Conservation (phyloP, 257 asterid species). For the Solanum microdontum region DNA sequence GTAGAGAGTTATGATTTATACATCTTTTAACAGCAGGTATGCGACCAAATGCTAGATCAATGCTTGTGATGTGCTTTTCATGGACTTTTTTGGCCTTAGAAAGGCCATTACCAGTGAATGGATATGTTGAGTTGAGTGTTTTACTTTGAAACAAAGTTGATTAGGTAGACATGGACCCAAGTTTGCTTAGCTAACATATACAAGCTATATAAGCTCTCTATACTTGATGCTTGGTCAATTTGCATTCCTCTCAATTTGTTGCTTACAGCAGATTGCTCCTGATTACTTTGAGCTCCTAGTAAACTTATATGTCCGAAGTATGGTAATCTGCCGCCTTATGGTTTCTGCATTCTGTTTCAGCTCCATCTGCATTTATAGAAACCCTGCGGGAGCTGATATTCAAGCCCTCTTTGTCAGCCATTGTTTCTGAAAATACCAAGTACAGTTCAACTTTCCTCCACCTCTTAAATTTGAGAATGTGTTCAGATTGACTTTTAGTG, state of each 20-base stretch:
- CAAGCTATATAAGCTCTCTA: neutral
- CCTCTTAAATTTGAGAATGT: neutral
- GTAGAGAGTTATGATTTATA: neutral
- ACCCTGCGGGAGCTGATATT: slow-evolving; percentile 85
- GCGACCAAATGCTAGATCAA: neutral
- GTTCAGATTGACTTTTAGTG: slow-evolving; percentile 1
- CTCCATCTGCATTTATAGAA: slow-evolving; percentile 77
- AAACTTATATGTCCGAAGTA: neutral
- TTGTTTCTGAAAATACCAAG: slow-evolving; percentile 69
- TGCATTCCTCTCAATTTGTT: neutral
- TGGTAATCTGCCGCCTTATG: neutral
- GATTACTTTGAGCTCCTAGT: neutral
- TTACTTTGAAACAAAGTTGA: neutral
- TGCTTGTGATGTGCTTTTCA: neutral
- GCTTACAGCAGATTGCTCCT: neutral
- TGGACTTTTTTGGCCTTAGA: neutral
- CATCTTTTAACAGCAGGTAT: neutral
- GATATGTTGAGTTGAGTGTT: neutral
- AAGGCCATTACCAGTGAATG: neutral
- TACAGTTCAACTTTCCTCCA: slow-evolving; percentile 11
- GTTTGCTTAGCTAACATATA: neutral
- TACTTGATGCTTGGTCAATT: neutral
- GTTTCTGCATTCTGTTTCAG: slow-evolving; percentile 28
- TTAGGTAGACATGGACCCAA: neutral
- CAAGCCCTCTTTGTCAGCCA: slow-evolving; percentile 81